Evolutionary conservation across 495 filamentous ascomycete genomes (phyloP).

Genomic region (Aspergillus nanangensis): DNA sequence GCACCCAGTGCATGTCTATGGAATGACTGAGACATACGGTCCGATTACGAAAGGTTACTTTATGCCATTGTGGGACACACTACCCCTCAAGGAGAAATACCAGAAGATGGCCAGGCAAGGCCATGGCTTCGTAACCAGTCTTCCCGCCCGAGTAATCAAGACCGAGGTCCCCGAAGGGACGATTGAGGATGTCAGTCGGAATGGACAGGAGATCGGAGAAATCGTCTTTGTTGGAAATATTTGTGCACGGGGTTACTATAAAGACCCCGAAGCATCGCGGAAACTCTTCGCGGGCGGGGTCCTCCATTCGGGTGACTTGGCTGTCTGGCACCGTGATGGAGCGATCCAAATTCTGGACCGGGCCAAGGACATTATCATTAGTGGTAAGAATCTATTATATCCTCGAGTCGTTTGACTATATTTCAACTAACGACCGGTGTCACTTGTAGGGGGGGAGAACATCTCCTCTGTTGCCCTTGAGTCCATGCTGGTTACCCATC

Average conservation of each 20-base stretch:
- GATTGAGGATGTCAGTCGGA: conserved; percentile 68
- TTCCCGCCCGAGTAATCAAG: conserved; percentile 81
- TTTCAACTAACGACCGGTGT: conserved; percentile 26
- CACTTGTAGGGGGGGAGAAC: conserved; percentile 77
- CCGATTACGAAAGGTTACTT: conserved; percentile 93
- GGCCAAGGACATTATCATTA: conserved; percentile 97
- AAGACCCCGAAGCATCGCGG: conserved; percentile 78
- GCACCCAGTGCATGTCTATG: conserved; percentile 90
- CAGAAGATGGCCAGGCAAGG: conserved; percentile 84
- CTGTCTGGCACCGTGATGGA: conserved; percentile 87
- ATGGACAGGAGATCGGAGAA: conserved; percentile 91
- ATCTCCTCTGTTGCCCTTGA: conserved; percentile 93
- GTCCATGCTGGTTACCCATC: conserved; percentile 85
- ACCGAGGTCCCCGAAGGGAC: conserved; percentile 61
- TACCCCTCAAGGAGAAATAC: conserved; percentile 71
- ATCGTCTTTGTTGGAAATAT: conserved; percentile 90
- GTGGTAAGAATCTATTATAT: conserved; percentile 52
- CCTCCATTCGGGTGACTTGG: conserved; percentile 84
- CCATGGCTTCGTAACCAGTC: conserved; percentile 85
- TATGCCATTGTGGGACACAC: conserved; percentile 72
- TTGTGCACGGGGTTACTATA: conserved; percentile 87
- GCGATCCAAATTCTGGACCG: conserved; percentile 89
- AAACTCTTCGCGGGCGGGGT: conserved; percentile 88
- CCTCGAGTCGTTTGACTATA: conserved; percentile 85
- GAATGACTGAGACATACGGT: conserved; percentile 92